Evolutionary conservation across 1,139 yeast species (phyloP).

Genomic region (Nakaseomyces delphensis): DNA sequence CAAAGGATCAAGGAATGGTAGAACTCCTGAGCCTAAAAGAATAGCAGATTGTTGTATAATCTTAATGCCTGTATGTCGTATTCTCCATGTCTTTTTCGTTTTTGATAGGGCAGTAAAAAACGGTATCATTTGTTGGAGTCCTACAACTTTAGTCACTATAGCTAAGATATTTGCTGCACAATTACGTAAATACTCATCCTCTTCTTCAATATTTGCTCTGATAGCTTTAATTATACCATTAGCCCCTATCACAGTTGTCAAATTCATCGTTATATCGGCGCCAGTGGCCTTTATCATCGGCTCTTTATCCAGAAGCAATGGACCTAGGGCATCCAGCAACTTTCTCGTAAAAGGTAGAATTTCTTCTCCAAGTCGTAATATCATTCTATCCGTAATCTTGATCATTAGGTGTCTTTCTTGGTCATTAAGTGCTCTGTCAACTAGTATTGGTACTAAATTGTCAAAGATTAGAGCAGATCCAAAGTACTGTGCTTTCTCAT

Average conservation of each 20-base stretch:
- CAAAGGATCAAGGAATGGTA: conserved; percentile 64
- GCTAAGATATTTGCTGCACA: conserved; percentile 76
- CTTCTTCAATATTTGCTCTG: conserved; percentile 74
- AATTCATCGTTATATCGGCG: conserved; percentile 63
- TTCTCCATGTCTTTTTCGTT: conserved; percentile 75
- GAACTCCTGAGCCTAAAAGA: conserved; percentile 60
- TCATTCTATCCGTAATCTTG: conserved; percentile 61
- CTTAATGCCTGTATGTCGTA: conserved; percentile 80
- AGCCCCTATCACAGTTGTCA: conserved; percentile 77
- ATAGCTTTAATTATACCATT: conserved; percentile 67
- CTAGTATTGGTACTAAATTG: conserved; percentile 61
- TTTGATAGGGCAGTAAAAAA: conserved; percentile 74
- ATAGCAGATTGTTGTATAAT: conserved; percentile 69
- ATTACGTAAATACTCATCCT: conserved; percentile 75
- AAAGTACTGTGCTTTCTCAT: conserved; percentile 53
- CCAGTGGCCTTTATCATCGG: conserved; percentile 66
- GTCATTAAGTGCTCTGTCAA: conserved; percentile 67
- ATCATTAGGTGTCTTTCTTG: conserved; percentile 78
- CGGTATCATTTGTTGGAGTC: conserved; percentile 63
- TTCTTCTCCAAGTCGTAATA: conserved; percentile 52
- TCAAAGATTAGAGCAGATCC: conserved; percentile 68
- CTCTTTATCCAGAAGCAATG: conserved; percentile 75
- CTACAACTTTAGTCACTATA: conserved; percentile 73
- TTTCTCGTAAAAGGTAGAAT: conserved; percentile 69
- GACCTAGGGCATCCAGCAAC: conserved; percentile 66